Base-by-base conservation (phyloP, 1,284 basidiomycete genomes). In the Afroboletus lepidellus region DNA sequence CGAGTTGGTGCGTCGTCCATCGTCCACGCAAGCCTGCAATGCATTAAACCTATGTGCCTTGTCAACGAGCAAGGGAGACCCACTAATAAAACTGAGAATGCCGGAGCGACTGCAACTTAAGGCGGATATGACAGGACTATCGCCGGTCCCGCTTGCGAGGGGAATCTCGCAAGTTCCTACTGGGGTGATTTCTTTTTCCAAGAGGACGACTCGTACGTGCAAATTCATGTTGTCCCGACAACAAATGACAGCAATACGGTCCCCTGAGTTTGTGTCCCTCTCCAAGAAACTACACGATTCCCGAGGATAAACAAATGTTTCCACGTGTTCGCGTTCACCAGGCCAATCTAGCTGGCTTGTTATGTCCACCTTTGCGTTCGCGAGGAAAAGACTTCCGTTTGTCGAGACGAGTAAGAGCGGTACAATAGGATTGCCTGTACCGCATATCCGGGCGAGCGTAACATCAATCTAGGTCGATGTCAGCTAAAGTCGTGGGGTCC, bases 331-430 rank as follows among this genome's bases (percentile, higher is more conserved):
- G 46, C 61, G 56, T 53, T 65, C 50, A 25, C 62, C 55, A 53
- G 68, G 36, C 69, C 64, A 64, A 49, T 60, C 55, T 38, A 70
- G 60, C 25, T 70, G 69, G 48, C 62, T 62, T 60, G 72, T 74
- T 27, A 76, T 62, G 20, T 70, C 67, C 13, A 83, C 67, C 33
- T 78, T 76, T 1, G 63, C 56, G 53, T 79, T 72, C 18, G 77
- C 57, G 6, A 82, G 55, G 0, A 76, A 74, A 16, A 85, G 48
- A 46, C 74, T 69, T 24, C 79, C 81, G 11, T 65, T 60, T 13
- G 69, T 63, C 15, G 80, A 80, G 16, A 81, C 61, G 9, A 76
- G 69, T 5, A 87, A 37, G 12, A 83, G 60, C 4, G 70, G 69
- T 1, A 71, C 62, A 7, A 72, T 66, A 8, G 78, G 55, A 42